Conservation (phyloP, 1,139 yeast species). For the Casaregolazyma suthepensis region DNA sequence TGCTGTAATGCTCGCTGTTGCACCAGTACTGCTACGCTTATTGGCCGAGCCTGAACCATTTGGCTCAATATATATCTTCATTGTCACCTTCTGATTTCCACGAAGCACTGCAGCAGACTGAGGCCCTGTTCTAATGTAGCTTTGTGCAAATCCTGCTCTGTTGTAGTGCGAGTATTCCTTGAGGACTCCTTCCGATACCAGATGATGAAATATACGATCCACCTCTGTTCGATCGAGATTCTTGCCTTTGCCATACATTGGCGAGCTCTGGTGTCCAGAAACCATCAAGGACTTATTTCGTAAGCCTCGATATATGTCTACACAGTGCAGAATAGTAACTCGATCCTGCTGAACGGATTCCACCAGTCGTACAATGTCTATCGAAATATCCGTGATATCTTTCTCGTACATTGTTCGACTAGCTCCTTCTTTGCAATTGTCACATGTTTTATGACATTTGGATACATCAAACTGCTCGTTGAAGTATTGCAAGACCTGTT, state of each 20-base stretch:
- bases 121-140: constrained; percentile 60
- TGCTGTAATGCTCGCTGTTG: neutral
- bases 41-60: neutral
- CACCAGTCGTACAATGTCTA: constrained; percentile 54
- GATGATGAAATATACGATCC: constrained; percentile 75
- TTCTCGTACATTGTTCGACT: constrained; percentile 43
- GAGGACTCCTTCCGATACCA: constrained; percentile 62
- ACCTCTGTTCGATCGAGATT: constrained; percentile 57
- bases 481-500: constrained; percentile 83
- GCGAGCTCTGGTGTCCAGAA: constrained; percentile 55
- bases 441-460: constrained; percentile 71
- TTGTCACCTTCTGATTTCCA: constrained; percentile 42
- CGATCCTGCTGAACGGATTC: constrained; percentile 48
- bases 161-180: constrained; percentile 69
- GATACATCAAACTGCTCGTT: constrained; percentile 70
- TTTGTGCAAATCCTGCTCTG: constrained; percentile 72
- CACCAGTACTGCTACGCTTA: constrained; percentile 1
- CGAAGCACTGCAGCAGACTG: constrained; percentile 43
- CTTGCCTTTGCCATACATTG: constrained; percentile 67
- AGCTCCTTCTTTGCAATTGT: constrained; percentile 63
- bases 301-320: constrained; percentile 78
- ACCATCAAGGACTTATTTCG: constrained; percentile 53
- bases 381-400: constrained; percentile 68
- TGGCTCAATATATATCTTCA: constrained; percentile 25
- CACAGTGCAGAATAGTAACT: constrained; percentile 75